Base-by-base conservation (phyloP, 2,329 filamentous ascomycete species). In the Penicillium sp. region DNA sequence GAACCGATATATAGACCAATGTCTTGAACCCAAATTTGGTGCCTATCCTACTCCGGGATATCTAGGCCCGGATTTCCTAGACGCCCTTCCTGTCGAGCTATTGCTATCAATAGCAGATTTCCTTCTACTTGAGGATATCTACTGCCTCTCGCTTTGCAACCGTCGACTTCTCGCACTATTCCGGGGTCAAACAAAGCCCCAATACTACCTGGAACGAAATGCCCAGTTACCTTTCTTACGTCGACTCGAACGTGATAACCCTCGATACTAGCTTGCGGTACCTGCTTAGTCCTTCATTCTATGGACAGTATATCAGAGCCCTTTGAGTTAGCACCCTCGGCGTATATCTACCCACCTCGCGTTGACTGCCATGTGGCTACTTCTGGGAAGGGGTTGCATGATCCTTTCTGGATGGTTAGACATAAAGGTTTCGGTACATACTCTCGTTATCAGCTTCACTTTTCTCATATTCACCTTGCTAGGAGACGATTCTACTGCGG, bases 171-270 rank as follows among this genome's bases (percentile, higher is more conserved):
- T 31, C 35, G 5, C 9, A 13, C 8, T 31, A 5, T 23, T 42
- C 25, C 3, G 3, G 4, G 23, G 15, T 9, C 13, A 8, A n/a
- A 42, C 3, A 0, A 29, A 42, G 15, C 12, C 8, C 5, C 1
- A 1, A 17, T 31, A 31, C 29, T 9, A 19, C 4, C 13, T 42
- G n/a, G 4, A 9, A 21, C 8, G 6, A 51, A 17, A 25, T 2
- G 7, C 2, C 19, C 27, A 9, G n/a, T 19, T 51, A 6, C 13
- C 37, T n/a, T 21, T 51, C 19, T 23, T 51, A 13, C 49, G 6
- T 41, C 49, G 49, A 3, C 37, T 51, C n/a, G 49, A 42, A 29
- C 15, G 5, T 23, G 49, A 51, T n/a, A 19, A 42, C n/a, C 49
- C 49, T 23, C n/a, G 5, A 10, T 51, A 51, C 37, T 31, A 4